Conservation (phyloP, 371 early-diverging fungal species). For the Rhizopus stolonifer region DNA sequence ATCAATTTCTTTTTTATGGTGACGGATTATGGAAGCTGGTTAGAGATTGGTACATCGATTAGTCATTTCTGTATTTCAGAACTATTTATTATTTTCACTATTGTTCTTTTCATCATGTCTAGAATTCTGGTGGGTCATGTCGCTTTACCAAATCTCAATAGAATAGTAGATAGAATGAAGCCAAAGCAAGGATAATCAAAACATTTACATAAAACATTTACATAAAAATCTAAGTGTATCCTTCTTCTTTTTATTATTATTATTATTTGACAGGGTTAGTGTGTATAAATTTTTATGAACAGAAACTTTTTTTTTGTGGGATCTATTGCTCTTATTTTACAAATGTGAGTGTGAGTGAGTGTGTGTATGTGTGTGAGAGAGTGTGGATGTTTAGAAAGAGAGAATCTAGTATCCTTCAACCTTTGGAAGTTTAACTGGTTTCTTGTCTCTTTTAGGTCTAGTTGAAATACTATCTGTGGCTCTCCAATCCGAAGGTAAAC, state of each 20-base stretch:
- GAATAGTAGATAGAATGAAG: constrained; percentile 14
- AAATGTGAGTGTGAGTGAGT: neutral
- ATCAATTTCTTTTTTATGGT: constrained; percentile 95
- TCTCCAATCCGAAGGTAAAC: constrained; percentile 58
- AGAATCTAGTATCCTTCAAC: constrained; percentile 40
- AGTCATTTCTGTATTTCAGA: constrained; percentile 86
- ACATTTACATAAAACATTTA: neutral
- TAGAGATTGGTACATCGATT: constrained; percentile 96
- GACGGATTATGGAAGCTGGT: constrained; percentile 90
- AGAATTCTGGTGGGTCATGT: constrained; percentile 60
- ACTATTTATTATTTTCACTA: constrained; percentile 81
- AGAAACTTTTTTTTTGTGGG: neutral
- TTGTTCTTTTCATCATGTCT: constrained; percentile 65
- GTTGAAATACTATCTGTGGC: constrained; percentile 55
- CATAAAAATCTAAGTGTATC: neutral
- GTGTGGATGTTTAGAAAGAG: too few species aligned
- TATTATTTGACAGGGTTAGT: neutral
- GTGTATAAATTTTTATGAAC: neutral
- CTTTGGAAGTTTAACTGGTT: constrained; percentile 27
- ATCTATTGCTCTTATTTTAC: constrained; percentile 1
- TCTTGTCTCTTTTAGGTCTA: constrained; percentile 46
- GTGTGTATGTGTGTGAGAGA: neutral
- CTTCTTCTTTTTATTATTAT: too few species aligned
- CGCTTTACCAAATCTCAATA: constrained; percentile 19
- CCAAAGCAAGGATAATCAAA: constrained; percentile 13